Base-by-base conservation (phyloP, 192 early-diverging fungal species). In the Phlyctochytrium planicorne region DNA sequence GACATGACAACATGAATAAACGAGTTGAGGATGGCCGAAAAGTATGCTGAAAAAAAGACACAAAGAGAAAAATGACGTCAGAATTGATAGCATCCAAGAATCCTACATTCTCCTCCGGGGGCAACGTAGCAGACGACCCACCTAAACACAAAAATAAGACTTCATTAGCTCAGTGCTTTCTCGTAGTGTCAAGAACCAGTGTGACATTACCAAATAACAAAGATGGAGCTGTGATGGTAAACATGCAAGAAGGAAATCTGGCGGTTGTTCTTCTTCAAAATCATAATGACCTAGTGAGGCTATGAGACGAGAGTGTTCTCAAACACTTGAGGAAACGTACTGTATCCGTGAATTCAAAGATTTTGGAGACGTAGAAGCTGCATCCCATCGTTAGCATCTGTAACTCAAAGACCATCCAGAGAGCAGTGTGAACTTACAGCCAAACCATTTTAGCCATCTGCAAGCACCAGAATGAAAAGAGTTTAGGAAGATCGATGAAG, bases 1-100 rank as follows among this genome's bases (percentile, higher is more conserved):
- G n/a, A n/a, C 87, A 88, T 88, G 33, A 88, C 77, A 27, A 88
- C 85, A 60, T 88, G 87, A 30, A 88, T 87, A 72, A 86, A 84
- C 30, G 76, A 80, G 77, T 84, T 82, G 59, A 84, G 79, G 4
- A 77, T 66, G 31, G 78, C 78, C 12, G 73, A 79, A 67, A 83
- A 78, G 60, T 78, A 82, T n/a, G 81, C 77, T 74, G 47, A 62
- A 50, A 50, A 50, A 50, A 50, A 50, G 40, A n/a, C n/a, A 50
- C 40, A n/a, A n/a, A n/a, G n/a, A n/a, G n/a, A n/a, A n/a, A n/a
- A n/a, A n/a, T n/a, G n/a, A n/a, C n/a, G n/a, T n/a, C n/a, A n/a
- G n/a, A n/a, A n/a, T n/a, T n/a, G n/a, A n/a, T n/a, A n/a, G n/a
- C n/a, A n/a, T n/a, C n/a, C 40, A n/a, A 14, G 40, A 0, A 20